Evolutionary conservation across 305 asterid genomes (phyloP).

Genomic region (Coffea humblotiana): DNA sequence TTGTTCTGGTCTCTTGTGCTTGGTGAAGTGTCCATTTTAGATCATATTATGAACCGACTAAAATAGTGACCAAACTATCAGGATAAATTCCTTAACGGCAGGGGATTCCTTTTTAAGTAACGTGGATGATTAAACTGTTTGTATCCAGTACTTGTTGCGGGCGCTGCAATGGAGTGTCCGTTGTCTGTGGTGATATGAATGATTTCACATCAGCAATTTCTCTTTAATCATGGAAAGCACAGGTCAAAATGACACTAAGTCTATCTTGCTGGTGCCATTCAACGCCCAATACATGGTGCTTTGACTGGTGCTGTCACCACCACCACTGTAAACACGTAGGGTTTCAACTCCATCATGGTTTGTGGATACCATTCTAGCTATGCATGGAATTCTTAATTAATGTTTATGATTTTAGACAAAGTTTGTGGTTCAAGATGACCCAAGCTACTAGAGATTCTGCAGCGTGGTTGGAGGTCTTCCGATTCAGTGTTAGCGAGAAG

Average conservation of each 20-base stretch:
- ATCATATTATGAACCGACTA: neutral
- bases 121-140: neutral
- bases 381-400: neutral
- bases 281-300: constrained; percentile 6
- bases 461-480: neutral
- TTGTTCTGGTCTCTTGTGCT: neutral
- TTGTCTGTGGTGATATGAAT: constrained; percentile 5
- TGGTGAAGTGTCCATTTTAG: neutral
- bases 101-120: neutral
- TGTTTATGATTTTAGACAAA: neutral
- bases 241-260: neutral
- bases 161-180: neutral
- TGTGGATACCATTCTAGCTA: neutral
- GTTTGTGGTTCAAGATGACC: neutral
- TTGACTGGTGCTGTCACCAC: constrained; percentile 18
- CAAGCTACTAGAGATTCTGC: neutral
- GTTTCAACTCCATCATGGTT: constrained; percentile 4
- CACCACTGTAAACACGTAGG: constrained; percentile 12
- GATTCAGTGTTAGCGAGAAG: neutral
- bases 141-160: neutral
- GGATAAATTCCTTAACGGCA: neutral
- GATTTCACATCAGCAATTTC: neutral
- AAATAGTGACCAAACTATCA: neutral
- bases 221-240: neutral
- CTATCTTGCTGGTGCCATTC: constrained; percentile 7